A percentile compares a stretch with the other conserved stretches of the same genome.
Evolutionary conservation across 768 basidiomycete species (phyloP).

Genomic region (Lactifluus hygrophoroides): DNA sequence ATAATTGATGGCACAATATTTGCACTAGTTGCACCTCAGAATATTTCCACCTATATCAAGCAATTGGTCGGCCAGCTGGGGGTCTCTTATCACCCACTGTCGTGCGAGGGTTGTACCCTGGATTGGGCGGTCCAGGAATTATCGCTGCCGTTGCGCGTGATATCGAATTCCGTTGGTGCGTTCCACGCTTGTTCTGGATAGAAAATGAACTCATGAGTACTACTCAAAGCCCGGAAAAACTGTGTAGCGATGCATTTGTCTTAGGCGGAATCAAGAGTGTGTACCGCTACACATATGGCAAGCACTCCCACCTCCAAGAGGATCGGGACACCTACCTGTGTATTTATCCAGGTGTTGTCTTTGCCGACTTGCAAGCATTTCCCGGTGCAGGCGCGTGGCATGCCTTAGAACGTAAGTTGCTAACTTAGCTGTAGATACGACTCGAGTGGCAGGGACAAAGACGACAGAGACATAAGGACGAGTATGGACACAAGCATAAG

Average conservation of each 20-base stretch:
- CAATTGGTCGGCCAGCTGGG: background rate
- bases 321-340: background rate
- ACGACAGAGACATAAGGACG: no score
- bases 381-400: background rate
- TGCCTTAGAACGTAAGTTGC: background rate
- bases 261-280: background rate
- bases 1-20: background rate
- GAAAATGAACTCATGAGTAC: no score
- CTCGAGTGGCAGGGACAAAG: no score
- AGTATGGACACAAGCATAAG: no score
- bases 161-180: slow-evolving; percentile 1
- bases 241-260: background rate
- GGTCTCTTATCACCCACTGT: background rate
- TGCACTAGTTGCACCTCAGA: background rate
- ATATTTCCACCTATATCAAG: background rate
- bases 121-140: background rate
- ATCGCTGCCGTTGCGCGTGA: background rate
- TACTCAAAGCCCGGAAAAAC: no score
- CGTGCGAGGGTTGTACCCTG: background rate
- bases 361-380: background rate
- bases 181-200: background rate
- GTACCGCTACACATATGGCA: background rate
- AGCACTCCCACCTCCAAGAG: no score
- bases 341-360: background rate
- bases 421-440: no score